These are phyloP conservation scores for Vachellia collinsii DNA, from an alignment of 306 rosid genomes.

Conservation along the genomic window DNA sequence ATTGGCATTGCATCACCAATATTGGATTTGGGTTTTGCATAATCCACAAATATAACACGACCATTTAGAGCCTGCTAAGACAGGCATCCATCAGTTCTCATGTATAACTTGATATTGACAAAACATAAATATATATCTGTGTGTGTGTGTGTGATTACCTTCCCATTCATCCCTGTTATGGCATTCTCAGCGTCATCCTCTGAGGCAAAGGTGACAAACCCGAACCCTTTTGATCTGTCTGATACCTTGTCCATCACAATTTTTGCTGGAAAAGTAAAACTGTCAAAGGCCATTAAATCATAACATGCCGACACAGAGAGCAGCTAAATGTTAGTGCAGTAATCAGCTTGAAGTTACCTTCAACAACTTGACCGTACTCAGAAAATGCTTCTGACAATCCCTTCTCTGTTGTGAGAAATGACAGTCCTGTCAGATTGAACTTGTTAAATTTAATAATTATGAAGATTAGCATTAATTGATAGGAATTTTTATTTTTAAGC, in stretches of 20 bases:
- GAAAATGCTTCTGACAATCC: conserved; percentile 82
- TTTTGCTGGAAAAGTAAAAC: conserved; percentile 62
- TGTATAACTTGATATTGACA: not conserved
- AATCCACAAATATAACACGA: conserved; percentile 80
- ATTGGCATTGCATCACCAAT: conserved; percentile 56
- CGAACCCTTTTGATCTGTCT: conserved; percentile 85
- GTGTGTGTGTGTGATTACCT: conserved; percentile 52
- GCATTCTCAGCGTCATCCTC: conserved; percentile 82
- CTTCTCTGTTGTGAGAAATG: conserved; percentile 69
- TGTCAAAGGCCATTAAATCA: conserved; percentile 33
- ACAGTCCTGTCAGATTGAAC: conserved; percentile 60
- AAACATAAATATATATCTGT: not conserved
- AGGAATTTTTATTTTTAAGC: not conserved
- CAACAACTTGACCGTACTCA: conserved; percentile 80
- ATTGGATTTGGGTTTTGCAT: conserved; percentile 63
- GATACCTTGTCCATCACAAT: conserved; percentile 73
- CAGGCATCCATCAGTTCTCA: conserved; percentile 29
- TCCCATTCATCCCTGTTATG: conserved; percentile 77
- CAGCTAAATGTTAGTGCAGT: conserved; percentile 27
- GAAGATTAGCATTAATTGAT: not conserved
- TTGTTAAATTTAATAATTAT: not conserved
- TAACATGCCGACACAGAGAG: conserved; percentile 1
- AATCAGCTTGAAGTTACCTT: conserved; percentile 53
- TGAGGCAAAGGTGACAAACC: conserved; percentile 88
- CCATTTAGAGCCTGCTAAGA: conserved; percentile 76